Evolutionary conservation across 352 stramenopile genomes (phyloP), one percentile per base, ranked within the genome.

Genomic region (Bremia lactucae): DNA sequence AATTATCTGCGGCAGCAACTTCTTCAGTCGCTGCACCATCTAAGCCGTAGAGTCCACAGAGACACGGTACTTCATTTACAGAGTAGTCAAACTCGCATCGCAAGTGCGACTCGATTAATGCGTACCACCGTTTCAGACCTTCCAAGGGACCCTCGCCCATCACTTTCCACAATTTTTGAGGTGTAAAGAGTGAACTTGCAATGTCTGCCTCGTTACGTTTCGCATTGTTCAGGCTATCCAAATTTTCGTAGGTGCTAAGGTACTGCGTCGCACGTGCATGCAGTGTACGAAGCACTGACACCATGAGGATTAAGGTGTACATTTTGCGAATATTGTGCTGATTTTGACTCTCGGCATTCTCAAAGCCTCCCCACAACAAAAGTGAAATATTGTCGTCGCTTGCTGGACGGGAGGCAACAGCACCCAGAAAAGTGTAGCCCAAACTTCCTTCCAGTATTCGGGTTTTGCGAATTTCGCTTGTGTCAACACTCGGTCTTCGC

Each of bases 291-390:
- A 91, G 55, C 13, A 91, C 66, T 3, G 77, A 86, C 11, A 87
- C 76, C 67, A 91, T 83, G 2, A 88, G 52, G 49, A 91, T 85
- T 0, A 85, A 47, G 19, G 71, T 78, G 60, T 91, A 91, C 72
- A 91, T 83, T 55, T 83, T 83, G 26, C 73, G 74, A 34, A 84
- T 62, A 41, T 85, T 83, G 26, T 60, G 62, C 29, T 73, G 59
- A 33, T 74, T 69, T 9, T 47, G 53, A 21, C 33, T 58, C 31
- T 34, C 40, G 19, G 57, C 39, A 1, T 46, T 55, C 28, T 65
- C 40, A 14, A 65, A 49, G 10, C 47, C 58, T 39, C 53, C 58
- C 62, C 62, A 72, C 22, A 50, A 59, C 36, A 65, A 40, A 2
- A 68, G 40, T 5, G 54, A 66, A 19, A 62, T 65, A 16, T 52